Conservation (phyloP, 129 eudicot genomes). For the Smallanthus sonchifolius region DNA sequence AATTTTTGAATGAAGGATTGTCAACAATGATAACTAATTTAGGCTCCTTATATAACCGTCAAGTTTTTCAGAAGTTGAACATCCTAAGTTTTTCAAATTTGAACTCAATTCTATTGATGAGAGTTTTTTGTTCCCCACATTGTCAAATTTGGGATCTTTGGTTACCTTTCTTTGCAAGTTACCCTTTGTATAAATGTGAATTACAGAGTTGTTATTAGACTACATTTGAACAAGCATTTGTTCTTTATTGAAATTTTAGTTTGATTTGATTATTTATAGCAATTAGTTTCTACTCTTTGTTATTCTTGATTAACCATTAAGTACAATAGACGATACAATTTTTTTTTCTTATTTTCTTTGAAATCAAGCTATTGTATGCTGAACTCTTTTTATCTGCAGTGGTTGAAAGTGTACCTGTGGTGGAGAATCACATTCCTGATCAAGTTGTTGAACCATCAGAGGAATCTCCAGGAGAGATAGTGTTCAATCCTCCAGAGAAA, state of each 20-base stretch:
- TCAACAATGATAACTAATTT: not conserved
- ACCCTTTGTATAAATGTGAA: not conserved
- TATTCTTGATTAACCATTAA: not conserved
- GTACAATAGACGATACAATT: not conserved
- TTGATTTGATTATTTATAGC: not conserved
- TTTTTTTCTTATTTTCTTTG: not conserved
- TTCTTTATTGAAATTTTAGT: not conserved
- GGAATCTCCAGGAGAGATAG: slow-evolving; percentile 53
- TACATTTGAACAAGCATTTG: not conserved
- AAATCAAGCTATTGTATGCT: not conserved
- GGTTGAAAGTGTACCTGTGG: slow-evolving; percentile 35
- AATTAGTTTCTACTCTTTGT: not conserved
- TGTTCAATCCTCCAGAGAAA: slow-evolving; percentile 46
- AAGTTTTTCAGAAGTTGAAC: not conserved
- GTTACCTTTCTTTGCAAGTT: not conserved
- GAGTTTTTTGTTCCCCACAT: not conserved
- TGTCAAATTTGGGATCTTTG: not conserved
- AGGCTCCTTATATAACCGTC: not conserved
- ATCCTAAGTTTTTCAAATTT: not conserved
- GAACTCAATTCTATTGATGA: not conserved
- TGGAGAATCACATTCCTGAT: slow-evolving; percentile 53
- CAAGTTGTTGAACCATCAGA: slow-evolving; percentile 31
- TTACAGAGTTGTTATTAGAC: not conserved
- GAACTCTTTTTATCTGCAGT: slow-evolving; percentile 13
- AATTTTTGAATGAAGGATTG: not conserved